A percentile compares a stretch with the other conserved stretches of the same genome.
Conservation (phyloP, 768 basidiomycete species). For the Phanerochaete carnosa region DNA sequence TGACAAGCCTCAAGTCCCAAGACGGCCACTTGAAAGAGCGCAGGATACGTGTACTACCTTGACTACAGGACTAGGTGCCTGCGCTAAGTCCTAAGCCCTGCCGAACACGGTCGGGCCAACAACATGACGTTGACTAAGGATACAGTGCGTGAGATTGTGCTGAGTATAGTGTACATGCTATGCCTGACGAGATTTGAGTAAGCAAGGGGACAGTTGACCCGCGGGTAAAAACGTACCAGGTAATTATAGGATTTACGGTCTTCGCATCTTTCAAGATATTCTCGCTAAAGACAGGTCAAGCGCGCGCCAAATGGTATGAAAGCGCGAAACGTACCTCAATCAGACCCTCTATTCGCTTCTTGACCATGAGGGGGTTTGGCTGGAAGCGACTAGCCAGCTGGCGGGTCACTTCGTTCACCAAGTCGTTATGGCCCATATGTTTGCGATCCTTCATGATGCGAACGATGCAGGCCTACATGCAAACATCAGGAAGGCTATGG, state of each 20-base stretch:
- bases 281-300: constrained; percentile 51
- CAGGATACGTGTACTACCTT: too few relatives aligned
- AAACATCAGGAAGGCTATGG: constrained; percentile 3
- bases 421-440: constrained; percentile 80
- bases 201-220: too few relatives aligned
- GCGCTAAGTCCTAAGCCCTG: too few relatives aligned
- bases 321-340: constrained; percentile 68
- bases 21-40: too few relatives aligned
- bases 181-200: not conserved
- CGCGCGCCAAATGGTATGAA: not conserved
- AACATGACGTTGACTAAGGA: not conserved
- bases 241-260: constrained; percentile 90
- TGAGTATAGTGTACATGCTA: not conserved
- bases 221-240: constrained; percentile 33
- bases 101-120: not conserved
- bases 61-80: too few relatives aligned
- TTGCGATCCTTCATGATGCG: constrained; percentile 98
- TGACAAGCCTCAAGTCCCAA: too few relatives aligned
- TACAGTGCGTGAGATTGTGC: not conserved
- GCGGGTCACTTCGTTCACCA: constrained; percentile 86
- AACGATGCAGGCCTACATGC: constrained; percentile 88
- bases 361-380: constrained; percentile 83
- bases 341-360: constrained; percentile 88
- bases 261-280: constrained; percentile 89
- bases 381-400: constrained; percentile 84